Evolutionary conservation across 495 filamentous ascomycete genomes (phyloP), one percentile per base, ranked within the genome.

Genomic region (Neurospora sp.): DNA sequence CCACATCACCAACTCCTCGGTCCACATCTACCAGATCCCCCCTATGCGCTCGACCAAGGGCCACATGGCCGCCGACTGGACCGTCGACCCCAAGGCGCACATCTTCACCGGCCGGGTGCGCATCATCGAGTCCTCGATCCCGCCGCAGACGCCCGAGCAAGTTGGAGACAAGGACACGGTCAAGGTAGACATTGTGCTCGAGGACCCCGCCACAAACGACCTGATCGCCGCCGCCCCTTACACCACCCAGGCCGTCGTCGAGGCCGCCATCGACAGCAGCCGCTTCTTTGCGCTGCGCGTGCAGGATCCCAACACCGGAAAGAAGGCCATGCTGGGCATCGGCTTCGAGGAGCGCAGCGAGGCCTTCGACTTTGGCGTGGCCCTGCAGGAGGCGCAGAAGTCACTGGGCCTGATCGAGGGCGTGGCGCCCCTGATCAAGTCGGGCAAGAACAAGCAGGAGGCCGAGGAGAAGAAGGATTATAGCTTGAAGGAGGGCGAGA

Each of bases 31-130:
- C 83, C 83, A 88, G 76, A 91, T 94, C 78, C 93, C 93, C 31
- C 70, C 92, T 90, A 82, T 93, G 72, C 83, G 87, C 38, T 89
- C 88, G 31, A 90, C 86, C 46, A 89, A 88, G 76, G 93, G 93
- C 77, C 89, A 94, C 84, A 86, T 84, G n/a, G 93, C 93, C 73
- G 82, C 89, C 16, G 77, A 82, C 74, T 96, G 93, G 93, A 94
- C 92, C n/a, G 84, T 89, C 72, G 86, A 88, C 74, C 89, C 89
- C 75, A 81, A 85, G 69, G 86, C 88, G 39, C 88, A 90, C 76
- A 94, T 95, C 82, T 94, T 95, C 85, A 94, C 92, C 71, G 91
- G 90, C 71, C 90, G 93, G 31, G 80, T 94, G 5, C 91, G 93
- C 76, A 85, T 95, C 72, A 82, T 96, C 79, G 93, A 96, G 81